A percentile compares a stretch with the other conserved stretches of the same genome.
Evolutionary conservation across 164 flowering plant species (phyloP).

Genomic region (Nymphaea thermarum): DNA sequence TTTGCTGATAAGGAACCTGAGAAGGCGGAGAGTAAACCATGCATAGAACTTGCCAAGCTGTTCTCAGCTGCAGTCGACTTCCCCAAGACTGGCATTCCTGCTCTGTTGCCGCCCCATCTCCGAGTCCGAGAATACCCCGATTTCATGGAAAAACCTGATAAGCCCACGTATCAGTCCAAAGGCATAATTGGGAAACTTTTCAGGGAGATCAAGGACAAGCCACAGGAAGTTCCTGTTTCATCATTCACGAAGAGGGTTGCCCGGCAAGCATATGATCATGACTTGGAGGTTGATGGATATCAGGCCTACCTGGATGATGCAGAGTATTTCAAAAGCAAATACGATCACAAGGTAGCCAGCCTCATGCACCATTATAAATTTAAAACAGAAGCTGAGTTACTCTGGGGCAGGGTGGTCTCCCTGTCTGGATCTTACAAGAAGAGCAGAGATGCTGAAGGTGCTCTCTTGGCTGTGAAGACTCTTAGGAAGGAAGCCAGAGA

Average conservation of each 20-base stretch:
- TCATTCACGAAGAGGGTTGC: conserved; percentile 58
- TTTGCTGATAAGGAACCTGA: conserved; percentile 47
- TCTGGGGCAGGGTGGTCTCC: conserved; percentile 54
- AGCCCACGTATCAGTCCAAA: conserved; percentile 45
- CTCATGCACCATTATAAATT: conserved; percentile 73
- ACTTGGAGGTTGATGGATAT: conserved; percentile 72
- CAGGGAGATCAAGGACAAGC: conserved; percentile 47
- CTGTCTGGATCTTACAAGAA: conserved; percentile 37
- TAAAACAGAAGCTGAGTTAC: conserved; percentile 62
- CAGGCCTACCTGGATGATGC: conserved; percentile 58
- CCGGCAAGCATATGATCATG: conserved; percentile 37
- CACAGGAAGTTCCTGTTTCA: conserved; percentile 5
- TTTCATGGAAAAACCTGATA: conserved; percentile 82
- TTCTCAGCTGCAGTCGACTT: conserved; percentile 81
- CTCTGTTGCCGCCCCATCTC: conserved; percentile 43
- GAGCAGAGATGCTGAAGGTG: conserved; percentile 49
- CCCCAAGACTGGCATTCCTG: conserved; percentile 80
- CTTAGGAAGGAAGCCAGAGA: conserved; percentile 60
- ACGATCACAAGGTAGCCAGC: conserved; percentile 59
- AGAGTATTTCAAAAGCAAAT: conserved; percentile 37
- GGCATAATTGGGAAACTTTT: conserved; percentile 28
- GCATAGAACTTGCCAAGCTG: conserved; percentile 46
- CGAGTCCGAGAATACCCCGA: conserved; percentile 67
- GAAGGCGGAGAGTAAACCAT: conserved; percentile 39
- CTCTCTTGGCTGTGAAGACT: conserved; percentile 43